Conservation (phyloP, 2,329 filamentous ascomycete genomes). For the Fusarium palustre region DNA sequence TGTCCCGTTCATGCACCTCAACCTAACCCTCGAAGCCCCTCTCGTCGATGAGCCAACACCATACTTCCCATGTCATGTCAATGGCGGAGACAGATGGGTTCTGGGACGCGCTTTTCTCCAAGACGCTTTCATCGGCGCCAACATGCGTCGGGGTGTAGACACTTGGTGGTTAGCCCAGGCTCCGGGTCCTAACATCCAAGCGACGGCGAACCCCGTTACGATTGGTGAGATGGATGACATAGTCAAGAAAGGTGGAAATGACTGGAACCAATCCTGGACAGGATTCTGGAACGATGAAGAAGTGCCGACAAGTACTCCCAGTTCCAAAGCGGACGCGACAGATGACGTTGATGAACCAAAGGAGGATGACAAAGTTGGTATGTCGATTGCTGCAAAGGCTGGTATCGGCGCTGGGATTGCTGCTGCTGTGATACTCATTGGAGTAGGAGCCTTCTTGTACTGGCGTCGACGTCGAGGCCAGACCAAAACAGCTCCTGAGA, state of each 20-base stretch:
- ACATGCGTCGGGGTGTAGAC: slow-evolving; percentile 49
- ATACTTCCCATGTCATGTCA: slow-evolving; percentile 55
- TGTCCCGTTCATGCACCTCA: slow-evolving; percentile 15
- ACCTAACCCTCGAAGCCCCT: slow-evolving; percentile 1
- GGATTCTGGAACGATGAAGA: slow-evolving; percentile 17
- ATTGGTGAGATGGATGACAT: slow-evolving; percentile 6
- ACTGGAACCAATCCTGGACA: slow-evolving; percentile 32
- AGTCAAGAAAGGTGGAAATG: slow-evolving; percentile 23
- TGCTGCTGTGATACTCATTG: not conserved
- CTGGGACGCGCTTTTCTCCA: slow-evolving; percentile 59
- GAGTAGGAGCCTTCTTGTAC: not conserved
- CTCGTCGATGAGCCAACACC: not conserved
- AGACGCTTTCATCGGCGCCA: slow-evolving; percentile 59
- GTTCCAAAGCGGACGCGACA: not conserved
- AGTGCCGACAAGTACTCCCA: not conserved
- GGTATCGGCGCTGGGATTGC: not conserved
- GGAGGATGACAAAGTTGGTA: not conserved
- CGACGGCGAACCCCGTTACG: not conserved
- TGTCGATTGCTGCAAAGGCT: not conserved
- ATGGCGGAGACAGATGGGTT: slow-evolving; percentile 37
- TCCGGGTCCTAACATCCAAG: slow-evolving; percentile 19
- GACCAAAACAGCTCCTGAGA: not conserved
- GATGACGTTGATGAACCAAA: not conserved
- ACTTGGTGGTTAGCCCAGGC: slow-evolving; percentile 36
- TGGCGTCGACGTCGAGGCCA: slow-evolving; percentile 6